Percentiles rank a stretch among this genome's conserved stretches.
phyloP scores from a whole-genome alignment of 140 eudicot genomes.

The Anethum foeniculum region DNA sequence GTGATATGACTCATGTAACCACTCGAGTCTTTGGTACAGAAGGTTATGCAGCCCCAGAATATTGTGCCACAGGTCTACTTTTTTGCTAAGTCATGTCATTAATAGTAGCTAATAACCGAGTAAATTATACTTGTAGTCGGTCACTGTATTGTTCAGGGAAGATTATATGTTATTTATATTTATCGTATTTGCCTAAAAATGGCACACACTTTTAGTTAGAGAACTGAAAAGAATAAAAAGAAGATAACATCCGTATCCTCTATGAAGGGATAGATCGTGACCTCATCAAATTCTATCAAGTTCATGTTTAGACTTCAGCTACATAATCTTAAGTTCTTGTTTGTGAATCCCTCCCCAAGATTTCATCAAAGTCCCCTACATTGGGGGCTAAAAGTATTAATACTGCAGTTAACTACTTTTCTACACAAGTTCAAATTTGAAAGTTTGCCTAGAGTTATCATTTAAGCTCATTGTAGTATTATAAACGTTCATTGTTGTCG shows the following conservation, averaged over 20 bases:
- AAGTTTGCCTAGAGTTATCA: background rate
- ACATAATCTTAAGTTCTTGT: background rate
- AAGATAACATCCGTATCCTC: background rate
- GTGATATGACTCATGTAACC: conserved; percentile 35
- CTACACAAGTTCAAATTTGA: background rate
- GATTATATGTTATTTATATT: too few relatives aligned
- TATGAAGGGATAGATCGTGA: background rate
- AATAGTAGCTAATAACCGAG: background rate
- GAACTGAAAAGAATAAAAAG: background rate
- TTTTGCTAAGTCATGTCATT: background rate
- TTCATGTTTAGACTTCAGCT: background rate
- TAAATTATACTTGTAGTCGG: background rate
- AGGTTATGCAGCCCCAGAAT: conserved; percentile 60
- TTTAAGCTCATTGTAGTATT: background rate
- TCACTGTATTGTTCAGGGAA: background rate
- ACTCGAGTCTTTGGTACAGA: conserved; percentile 50
- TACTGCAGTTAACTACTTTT: background rate
- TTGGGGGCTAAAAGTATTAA: background rate
- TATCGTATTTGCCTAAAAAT: too few relatives aligned
- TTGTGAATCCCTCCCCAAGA: background rate
- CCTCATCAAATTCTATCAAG: background rate
- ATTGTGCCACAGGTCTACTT: conserved; percentile 44
- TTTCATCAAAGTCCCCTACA: background rate
- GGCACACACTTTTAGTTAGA: too few relatives aligned
- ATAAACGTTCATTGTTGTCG: background rate